Evolutionary conservation across 2,329 filamentous ascomycete genomes (phyloP).

Genomic region (Stachybotrys echinatus): DNA sequence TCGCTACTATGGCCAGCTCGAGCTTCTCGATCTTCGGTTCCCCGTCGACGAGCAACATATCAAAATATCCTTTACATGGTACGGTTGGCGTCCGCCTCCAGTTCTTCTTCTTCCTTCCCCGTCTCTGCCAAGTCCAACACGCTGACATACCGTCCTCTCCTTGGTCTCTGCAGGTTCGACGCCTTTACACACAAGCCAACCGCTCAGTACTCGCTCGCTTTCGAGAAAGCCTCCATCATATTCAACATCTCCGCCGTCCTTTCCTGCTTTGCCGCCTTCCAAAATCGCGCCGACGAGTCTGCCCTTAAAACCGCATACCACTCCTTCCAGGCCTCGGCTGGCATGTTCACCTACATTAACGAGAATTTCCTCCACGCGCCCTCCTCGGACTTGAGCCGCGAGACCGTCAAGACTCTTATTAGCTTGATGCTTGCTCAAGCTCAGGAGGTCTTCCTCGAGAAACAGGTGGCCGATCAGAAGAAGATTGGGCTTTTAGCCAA

Average conservation of each 20-base stretch:
- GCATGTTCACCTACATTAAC: slow-evolving; percentile 99
- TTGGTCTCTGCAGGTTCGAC: slow-evolving; percentile 70
- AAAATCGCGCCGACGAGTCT: slow-evolving; percentile 86
- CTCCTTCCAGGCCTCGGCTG: slow-evolving; percentile 94
- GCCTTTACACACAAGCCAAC: slow-evolving; percentile 99
- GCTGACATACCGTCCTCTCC: slow-evolving; percentile 6
- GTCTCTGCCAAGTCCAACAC: background rate
- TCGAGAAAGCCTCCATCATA: slow-evolving; percentile 97
- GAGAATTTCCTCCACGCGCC: slow-evolving; percentile 98
- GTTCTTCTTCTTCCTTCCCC: background rate
- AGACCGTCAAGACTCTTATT: slow-evolving; percentile 94
- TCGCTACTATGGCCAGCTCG: slow-evolving; percentile 94
- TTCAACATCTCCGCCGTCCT: slow-evolving; percentile 98
- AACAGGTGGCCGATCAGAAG: slow-evolving; percentile 88
- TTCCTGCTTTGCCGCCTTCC: slow-evolving; percentile 89
- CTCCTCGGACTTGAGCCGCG: slow-evolving; percentile 89
- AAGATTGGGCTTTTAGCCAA: slow-evolving; percentile 91
- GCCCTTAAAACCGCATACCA: slow-evolving; percentile 96
- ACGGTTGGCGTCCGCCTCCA: slow-evolving; percentile 18
- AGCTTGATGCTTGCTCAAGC: slow-evolving; percentile 90
- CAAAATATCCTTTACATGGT: slow-evolving; percentile 99
- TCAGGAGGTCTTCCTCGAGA: slow-evolving; percentile 96
- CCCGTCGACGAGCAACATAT: slow-evolving; percentile 98
- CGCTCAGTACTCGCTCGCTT: slow-evolving; percentile 91
- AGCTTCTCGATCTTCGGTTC: slow-evolving; percentile 88